Evolutionary conservation across 2,329 filamentous ascomycete genomes (phyloP).

Genomic region (Alternaria novae-zelandiae): DNA sequence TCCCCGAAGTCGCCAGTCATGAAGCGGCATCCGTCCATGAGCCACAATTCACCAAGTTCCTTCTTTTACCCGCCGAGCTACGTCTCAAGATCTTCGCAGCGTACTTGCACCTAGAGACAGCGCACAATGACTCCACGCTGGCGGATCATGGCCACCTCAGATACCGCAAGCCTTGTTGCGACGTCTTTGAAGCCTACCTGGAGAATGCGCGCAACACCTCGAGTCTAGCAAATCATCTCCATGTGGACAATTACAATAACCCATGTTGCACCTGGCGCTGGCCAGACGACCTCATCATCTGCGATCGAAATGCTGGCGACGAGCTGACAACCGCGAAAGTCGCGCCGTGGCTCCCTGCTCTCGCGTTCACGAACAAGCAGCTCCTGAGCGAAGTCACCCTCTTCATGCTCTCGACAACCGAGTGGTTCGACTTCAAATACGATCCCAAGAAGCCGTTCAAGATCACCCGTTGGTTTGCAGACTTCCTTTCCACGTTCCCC

Average conservation of each 20-base stretch:
- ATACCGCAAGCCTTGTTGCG: not conserved
- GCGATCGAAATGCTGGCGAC: not conserved
- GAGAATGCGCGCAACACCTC: not conserved
- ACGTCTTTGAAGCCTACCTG: not conserved
- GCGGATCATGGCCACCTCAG: not conserved
- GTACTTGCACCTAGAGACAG: not conserved
- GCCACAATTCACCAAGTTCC: not conserved
- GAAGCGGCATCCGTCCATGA: not conserved
- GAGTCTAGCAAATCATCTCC: not conserved
- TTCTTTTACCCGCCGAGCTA: not conserved
- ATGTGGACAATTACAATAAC: not conserved
- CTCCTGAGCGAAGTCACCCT: not conserved
- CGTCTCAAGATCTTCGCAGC: not conserved
- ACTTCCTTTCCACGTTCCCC: not conserved
- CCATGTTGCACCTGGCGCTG: not conserved
- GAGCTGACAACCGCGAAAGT: not conserved
- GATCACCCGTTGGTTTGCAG: not conserved
- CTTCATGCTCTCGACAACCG: not conserved
- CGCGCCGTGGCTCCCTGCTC: not conserved
- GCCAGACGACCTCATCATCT: not conserved
- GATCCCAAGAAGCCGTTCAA: not conserved
- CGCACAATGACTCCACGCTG: not conserved
- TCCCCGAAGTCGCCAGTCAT: not conserved
- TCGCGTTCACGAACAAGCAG: not conserved
- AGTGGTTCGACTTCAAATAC: not conserved